A percentile compares a stretch with the other conserved stretches of the same genome.
Conservation (phyloP, 345 rosid genomes). For the Eucalyptus decipiens region DNA sequence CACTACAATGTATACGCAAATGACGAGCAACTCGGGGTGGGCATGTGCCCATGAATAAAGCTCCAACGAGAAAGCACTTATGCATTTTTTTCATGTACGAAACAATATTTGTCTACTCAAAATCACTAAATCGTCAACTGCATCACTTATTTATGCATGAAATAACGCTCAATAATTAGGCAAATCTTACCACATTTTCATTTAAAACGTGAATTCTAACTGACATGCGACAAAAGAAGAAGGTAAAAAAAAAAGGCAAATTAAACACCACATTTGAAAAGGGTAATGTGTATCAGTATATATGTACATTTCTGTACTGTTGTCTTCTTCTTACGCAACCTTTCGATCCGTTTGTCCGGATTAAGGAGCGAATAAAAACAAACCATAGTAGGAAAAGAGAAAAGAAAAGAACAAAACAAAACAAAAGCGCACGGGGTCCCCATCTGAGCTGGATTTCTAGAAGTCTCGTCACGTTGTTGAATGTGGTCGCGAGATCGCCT, state of each 20-base stretch:
- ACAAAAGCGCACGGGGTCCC: background rate
- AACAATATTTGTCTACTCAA: background rate
- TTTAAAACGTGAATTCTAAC: background rate
- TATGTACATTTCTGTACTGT: background rate
- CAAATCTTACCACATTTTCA: background rate
- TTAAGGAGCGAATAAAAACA: background rate
- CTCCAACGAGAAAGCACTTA: background rate
- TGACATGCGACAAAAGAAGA: background rate
- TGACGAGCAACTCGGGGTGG: background rate
- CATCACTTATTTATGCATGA: background rate
- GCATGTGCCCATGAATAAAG: background rate
- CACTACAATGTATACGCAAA: accelerated
- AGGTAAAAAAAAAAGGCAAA: background rate
- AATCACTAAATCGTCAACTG: background rate
- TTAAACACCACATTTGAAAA: background rate
- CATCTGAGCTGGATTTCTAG: background rate
- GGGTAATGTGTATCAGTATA: background rate
- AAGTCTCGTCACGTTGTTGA: background rate
- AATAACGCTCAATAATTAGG: no score
- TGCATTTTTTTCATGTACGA: background rate
- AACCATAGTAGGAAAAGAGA: background rate
- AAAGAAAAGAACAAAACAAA: background rate
- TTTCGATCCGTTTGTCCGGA: background rate
- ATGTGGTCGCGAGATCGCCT: background rate
- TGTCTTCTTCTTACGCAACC: background rate